Percentiles rank a stretch among this genome's conserved stretches.
Conservation (phyloP, 257 asterid species). For the Verbascum thapsus region DNA sequence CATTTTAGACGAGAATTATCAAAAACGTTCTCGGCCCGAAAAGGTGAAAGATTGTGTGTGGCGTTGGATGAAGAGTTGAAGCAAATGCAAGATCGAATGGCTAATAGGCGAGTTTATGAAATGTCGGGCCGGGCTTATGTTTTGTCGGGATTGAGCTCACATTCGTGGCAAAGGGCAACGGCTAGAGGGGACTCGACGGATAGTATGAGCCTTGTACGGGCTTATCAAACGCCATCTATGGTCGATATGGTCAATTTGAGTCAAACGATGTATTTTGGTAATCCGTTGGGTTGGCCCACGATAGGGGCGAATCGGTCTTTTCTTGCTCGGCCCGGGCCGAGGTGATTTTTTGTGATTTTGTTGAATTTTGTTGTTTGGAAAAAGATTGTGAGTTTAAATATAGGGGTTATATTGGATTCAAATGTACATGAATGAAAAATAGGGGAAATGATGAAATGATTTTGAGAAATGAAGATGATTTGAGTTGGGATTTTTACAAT, state of each 20-base stretch:
- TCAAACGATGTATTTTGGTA: conserved; percentile 60
- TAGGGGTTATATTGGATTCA: conserved; percentile 44
- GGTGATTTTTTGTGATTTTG: conserved; percentile 44
- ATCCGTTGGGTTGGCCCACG: conserved; percentile 42
- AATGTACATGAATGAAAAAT: conserved; percentile 48
- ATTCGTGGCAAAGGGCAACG: conserved; percentile 96
- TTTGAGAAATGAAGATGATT: conserved; percentile 23
- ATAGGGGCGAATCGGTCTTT: conserved; percentile 50
- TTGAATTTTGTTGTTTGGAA: too few relatives aligned
- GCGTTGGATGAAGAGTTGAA: conserved; percentile 66
- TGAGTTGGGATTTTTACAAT: not conserved
- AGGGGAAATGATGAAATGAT: conserved; percentile 27
- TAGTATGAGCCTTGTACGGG: conserved; percentile 61
- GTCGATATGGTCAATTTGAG: conserved; percentile 84
- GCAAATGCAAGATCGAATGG: conserved; percentile 94
- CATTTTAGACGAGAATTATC: conserved; percentile 48
- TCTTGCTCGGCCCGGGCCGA: conserved; percentile 43
- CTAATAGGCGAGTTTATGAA: conserved; percentile 63
- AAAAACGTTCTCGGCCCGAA: conserved; percentile 58
- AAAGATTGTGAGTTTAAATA: not conserved
- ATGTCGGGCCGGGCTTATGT: conserved; percentile 89
- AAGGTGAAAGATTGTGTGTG: conserved; percentile 61
- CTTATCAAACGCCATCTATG: conserved; percentile 93
- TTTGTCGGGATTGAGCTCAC: conserved; percentile 91
- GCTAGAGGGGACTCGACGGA: conserved; percentile 86